Base-by-base conservation (phyloP, 345 rosid species). In the Dipteronia sinensis region DNA sequence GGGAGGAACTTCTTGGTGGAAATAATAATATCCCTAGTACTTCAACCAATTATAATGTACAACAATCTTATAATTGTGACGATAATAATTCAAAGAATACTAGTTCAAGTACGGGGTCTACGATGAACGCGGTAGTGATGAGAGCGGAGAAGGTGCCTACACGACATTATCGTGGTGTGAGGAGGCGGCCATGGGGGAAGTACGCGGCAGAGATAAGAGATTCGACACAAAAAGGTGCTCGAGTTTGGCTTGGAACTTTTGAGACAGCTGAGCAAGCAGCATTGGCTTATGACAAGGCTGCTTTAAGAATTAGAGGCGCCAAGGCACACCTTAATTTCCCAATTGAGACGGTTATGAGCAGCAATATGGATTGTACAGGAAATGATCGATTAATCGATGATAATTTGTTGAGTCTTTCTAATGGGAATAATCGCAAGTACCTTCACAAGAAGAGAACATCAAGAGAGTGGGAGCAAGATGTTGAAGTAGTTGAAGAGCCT, bases 201-300 rank as follows among this genome's bases (percentile, higher is more conserved):
- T 93, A 85, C 15, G 98, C 97, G 6, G 98, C 98, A 0, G 97
- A 92, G 85, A 94, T 94, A 65, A 82, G 97, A 80, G 98, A 94
- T 69, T 90, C 96, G 2, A 77, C 89, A 12, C 82, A 85, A 23
- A 91, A 93, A 55, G 95, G 97, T 11, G 90, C 87, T 15, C 78
- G 98, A 38, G 91, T 89, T 76, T 95, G 98, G 98, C 95, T 95
- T 0, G 97, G 98, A 77, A 94, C 98, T 7, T 94, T 93, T 62
- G 86, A 84, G 8, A 91, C 97, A 0, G 97, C 97, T 15, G 98
- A 95, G 72, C 93, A 89, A 82, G 98, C 98, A 1, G 98, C 98
- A 22, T 77, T 91, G 89, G 97, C 97, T 55, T 94, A 94, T 63
- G 98, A 94, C 73, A 91, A 89, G 83, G 98, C 98, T 64, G 97